A percentile compares a stretch with the other conserved stretches of the same genome.
Conservation (phyloP, 495 filamentous ascomycete species). For the Tuber melanosporum region DNA sequence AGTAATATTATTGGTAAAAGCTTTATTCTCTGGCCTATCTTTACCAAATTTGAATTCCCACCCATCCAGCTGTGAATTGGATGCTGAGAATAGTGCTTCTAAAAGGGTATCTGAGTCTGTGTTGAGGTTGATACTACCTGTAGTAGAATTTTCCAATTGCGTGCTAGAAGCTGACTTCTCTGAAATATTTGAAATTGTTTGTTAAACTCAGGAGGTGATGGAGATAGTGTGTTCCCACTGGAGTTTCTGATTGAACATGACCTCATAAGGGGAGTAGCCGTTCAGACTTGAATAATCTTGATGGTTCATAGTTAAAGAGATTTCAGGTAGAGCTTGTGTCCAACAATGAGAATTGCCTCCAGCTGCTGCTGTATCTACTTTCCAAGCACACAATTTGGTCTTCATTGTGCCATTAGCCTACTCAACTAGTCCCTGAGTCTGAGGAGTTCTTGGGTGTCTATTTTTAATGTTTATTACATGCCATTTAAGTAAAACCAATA, state of each 20-base stretch:
- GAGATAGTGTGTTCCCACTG: too few species aligned
- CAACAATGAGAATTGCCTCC: not conserved
- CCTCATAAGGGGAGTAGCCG: slow-evolving; percentile 1
- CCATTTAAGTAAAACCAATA: slow-evolving; percentile 9
- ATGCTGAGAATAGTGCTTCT: too few species aligned
- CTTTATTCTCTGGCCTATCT: too few species aligned
- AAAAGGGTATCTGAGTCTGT: too few species aligned
- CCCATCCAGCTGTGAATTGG: too few species aligned
- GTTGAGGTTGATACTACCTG: too few species aligned
- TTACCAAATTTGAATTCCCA: too few species aligned
- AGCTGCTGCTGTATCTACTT: slow-evolving; percentile 39
- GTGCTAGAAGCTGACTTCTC: too few species aligned
- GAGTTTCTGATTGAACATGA: not conserved
- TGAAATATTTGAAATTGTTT: too few species aligned
- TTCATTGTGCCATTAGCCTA: slow-evolving; percentile 23
- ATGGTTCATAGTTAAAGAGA: slow-evolving; percentile 3
- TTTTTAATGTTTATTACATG: slow-evolving; percentile 24
- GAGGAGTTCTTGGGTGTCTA: not conserved
- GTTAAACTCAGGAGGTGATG: too few species aligned
- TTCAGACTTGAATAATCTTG: not conserved
- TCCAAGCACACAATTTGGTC: slow-evolving; percentile 18
- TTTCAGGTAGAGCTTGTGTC: not conserved
- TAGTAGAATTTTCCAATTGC: too few species aligned
- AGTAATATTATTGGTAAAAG: too few species aligned
- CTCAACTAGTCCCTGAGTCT: slow-evolving; percentile 18